Conservation (phyloP, 495 filamentous ascomycete genomes). For the Lasiosphaeria miniovina region DNA sequence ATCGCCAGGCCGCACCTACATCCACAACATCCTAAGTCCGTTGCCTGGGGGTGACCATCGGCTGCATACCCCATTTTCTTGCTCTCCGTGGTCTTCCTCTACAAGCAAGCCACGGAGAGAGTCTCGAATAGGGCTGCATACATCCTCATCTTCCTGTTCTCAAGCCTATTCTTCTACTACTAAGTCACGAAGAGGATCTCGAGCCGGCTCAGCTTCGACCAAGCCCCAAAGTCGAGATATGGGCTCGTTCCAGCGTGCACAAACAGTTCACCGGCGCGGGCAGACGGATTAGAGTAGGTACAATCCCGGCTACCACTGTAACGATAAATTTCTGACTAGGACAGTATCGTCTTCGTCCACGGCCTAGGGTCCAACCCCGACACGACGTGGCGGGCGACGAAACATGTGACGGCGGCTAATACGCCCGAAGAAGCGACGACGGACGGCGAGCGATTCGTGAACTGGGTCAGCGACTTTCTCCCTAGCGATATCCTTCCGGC, state of each 20-base stretch:
- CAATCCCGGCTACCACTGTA: background rate
- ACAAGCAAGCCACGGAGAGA: background rate
- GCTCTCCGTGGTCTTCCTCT: background rate
- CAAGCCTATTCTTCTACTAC: conserved; percentile 7
- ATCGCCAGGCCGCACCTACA: background rate
- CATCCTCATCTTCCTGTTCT: background rate
- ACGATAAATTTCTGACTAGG: background rate
- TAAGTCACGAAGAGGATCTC: conserved; percentile 2
- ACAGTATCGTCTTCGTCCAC: conserved; percentile 19
- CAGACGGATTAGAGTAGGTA: conserved; percentile 7
- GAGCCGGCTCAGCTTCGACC: background rate
- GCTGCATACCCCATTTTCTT: background rate
- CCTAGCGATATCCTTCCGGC: conserved; percentile 1
- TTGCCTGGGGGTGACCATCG: background rate
- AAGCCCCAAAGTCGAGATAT: background rate
- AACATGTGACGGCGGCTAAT: background rate
- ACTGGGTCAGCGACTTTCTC: conserved; percentile 24
- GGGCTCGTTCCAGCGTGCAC: conserved; percentile 1
- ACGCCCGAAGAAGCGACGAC: background rate
- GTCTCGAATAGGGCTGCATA: background rate
- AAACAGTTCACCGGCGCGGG: background rate
- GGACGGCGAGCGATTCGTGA: conserved; percentile 3
- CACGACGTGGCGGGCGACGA: conserved; percentile 16
- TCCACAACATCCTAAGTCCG: background rate
- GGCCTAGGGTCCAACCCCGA: conserved; percentile 22